Conservation (phyloP, 148 eudicot species). For the Fagopyrum esculentum region DNA sequence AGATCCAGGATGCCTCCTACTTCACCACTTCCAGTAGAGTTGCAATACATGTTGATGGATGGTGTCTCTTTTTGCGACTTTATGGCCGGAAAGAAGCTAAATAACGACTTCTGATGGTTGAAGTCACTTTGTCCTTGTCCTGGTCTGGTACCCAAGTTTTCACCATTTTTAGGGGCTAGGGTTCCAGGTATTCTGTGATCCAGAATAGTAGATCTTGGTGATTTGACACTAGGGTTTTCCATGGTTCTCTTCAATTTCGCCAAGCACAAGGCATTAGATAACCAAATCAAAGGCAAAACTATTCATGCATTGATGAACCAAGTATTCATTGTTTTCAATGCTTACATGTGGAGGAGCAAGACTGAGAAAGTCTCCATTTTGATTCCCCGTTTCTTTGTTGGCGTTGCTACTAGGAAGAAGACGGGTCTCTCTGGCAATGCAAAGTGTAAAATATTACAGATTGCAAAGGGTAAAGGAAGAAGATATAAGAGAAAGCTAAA, state of each 20-base stretch:
- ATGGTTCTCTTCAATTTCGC: neutral
- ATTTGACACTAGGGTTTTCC: neutral
- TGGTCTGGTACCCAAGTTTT: too few relatives aligned
- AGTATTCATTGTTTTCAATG: neutral
- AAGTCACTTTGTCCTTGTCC: too few relatives aligned
- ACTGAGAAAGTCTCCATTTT: slow-evolving; percentile 15
- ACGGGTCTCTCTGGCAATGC: slow-evolving; percentile 28
- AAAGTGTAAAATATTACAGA: neutral
- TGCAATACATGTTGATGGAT: neutral
- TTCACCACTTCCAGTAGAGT: slow-evolving; percentile 10
- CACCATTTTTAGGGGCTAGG: too few relatives aligned
- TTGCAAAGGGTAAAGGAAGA: neutral
- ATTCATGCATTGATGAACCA: slow-evolving; percentile 2
- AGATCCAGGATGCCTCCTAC: slow-evolving; percentile 24
- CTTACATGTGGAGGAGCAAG: slow-evolving; percentile 19
- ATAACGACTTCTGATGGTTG: neutral
- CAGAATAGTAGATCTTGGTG: neutral
- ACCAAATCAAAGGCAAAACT: neutral
- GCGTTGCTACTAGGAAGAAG: slow-evolving; percentile 16
- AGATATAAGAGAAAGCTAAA: too few relatives aligned
- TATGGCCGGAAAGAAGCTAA: neutral
- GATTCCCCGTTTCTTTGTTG: slow-evolving; percentile 14
- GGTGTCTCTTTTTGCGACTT: neutral
- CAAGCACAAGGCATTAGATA: neutral
- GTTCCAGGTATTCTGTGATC: neutral